Evolutionary conservation across 805 yeast species (phyloP), one percentile per base, ranked within the genome.

Genomic region (Lipomyces orientalis): DNA sequence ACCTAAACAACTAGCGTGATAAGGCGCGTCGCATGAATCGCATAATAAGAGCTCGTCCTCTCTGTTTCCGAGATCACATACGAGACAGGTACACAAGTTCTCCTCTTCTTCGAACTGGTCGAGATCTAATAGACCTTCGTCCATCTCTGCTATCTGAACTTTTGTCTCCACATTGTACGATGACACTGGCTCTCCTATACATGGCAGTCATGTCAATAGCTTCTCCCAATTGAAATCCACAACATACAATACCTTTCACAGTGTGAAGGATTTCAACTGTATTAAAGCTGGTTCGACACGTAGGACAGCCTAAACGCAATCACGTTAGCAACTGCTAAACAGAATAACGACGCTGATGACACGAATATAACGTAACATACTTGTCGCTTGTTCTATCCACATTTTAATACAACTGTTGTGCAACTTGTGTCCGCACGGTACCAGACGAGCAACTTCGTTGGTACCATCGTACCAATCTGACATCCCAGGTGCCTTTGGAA

Each of bases 341-440:
- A n/a, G 14, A 12, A 5, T 16, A 37, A 43, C 8, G 10, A 4
- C 1, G 29, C 9, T n/a, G 49, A 12, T n/a, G 16, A 43, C 22
- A 43, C 7, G 16, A 43, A 43, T 16, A 43, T 12, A 33, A 7
- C 33, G 31, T 29, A 51, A 67, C 75, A 56, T 65, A 70, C 76
- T 81, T 74, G 85, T 86, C 31, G 89, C 85, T 52, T 84, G 81
- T 51, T 80, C 76, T 25, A 84, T 76, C 93, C 93, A 89, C 35
- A 81, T 80, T 46, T 80, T 71, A 49, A 89, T 81, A 72, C 93
- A 89, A 16, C 78, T 73, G 2, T 82, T 79, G 75, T 89, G 93
- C 73, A 86, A 88, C 63, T 73, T 73, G 75, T 88, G 91, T 46
- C 77, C 76, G 74, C 91, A 88, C 1, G 84, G 83, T 12, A 78